phyloP scores from a whole-genome alignment of 202 grass and related monocot species.

The Hordeum pubiflorum region DNA sequence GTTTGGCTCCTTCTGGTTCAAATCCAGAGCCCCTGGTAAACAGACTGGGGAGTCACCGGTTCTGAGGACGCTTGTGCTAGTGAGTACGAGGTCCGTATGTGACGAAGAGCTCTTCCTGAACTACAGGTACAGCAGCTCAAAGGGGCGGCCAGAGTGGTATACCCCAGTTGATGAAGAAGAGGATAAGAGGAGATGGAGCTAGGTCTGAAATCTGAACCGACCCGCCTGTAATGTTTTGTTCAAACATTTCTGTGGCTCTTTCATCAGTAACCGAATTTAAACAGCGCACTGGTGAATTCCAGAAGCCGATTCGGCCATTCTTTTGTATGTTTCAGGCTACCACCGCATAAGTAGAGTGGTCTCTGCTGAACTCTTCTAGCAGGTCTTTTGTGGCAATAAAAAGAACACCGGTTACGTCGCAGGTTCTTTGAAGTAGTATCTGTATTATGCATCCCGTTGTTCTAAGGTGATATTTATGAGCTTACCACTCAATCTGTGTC shows the following conservation, averaged over 20 bases:
- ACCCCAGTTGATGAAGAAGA: slow-evolving; percentile 78
- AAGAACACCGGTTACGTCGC: background rate
- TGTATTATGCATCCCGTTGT: background rate
- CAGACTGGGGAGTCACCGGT: slow-evolving; percentile 31
- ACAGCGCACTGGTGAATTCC: background rate
- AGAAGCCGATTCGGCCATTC: background rate
- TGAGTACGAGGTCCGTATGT: slow-evolving; percentile 66
- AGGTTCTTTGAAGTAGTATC: background rate
- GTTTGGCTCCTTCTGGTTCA: slow-evolving; percentile 91
- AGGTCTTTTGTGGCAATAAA: slow-evolving; percentile 13
- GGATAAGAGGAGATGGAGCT: slow-evolving; percentile 85
- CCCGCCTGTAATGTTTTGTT: slow-evolving; percentile 1
- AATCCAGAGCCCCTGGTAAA: slow-evolving; percentile 38
- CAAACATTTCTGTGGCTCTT: background rate
- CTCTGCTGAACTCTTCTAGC: background rate
- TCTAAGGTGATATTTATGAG: background rate
- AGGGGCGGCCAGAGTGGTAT: slow-evolving; percentile 77
- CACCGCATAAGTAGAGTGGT: background rate
- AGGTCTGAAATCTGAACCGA: slow-evolving; percentile 3
- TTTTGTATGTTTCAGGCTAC: background rate
- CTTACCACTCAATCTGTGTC: background rate
- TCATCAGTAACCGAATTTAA: background rate
- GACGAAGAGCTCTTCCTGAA: slow-evolving; percentile 90
- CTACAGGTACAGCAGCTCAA: slow-evolving; percentile 76
- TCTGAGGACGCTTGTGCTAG: slow-evolving; percentile 61